Evolutionary conservation across 441 rosid species (phyloP).

Genomic region (Macaranga tanarius): DNA sequence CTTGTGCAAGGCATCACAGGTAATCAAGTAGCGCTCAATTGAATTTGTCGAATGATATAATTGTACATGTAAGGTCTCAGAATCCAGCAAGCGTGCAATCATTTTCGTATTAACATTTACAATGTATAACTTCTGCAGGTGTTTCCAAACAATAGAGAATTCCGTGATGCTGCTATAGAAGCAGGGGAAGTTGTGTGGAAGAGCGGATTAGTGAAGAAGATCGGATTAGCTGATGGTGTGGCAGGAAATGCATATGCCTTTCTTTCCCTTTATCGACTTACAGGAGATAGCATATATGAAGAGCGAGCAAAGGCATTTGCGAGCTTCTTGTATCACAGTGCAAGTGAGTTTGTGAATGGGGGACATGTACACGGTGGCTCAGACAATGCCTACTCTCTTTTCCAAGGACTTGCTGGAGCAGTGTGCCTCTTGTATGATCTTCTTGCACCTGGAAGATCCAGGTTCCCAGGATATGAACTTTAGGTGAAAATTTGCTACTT

Average conservation of each 20-base stretch:
- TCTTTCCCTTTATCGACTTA: slow-evolving; percentile 66
- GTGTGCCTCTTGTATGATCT: slow-evolving; percentile 78
- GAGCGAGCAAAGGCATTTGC: slow-evolving; percentile 78
- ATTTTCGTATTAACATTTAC: no score
- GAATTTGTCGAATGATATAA: background rate
- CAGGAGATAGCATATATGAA: slow-evolving; percentile 64
- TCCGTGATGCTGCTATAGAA: slow-evolving; percentile 75
- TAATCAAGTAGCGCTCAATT: slow-evolving; percentile 17
- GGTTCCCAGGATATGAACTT: slow-evolving; percentile 77
- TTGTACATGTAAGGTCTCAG: background rate
- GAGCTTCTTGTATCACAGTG: slow-evolving; percentile 57
- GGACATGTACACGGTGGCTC: slow-evolving; percentile 5
- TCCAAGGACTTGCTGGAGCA: slow-evolving; percentile 65
- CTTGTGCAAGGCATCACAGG: slow-evolving; percentile 75
- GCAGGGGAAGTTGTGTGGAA: slow-evolving; percentile 97
- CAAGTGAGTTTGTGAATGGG: slow-evolving; percentile 22
- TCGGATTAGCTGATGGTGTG: slow-evolving; percentile 70
- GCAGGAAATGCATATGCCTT: slow-evolving; percentile 80
- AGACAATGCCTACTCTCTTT: slow-evolving; percentile 54
- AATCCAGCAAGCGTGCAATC: background rate
- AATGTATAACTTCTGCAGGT: slow-evolving; percentile 28
- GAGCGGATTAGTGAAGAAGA: slow-evolving; percentile 70
- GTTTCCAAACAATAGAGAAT: slow-evolving; percentile 61
- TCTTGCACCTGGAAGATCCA: slow-evolving; percentile 40
- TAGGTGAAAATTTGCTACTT: slow-evolving; percentile 17